Percentiles rank a stretch among this genome's conserved stretches.
phyloP scores from a whole-genome alignment of 1,284 basidiomycete species.

The Mycena sp. region DNA sequence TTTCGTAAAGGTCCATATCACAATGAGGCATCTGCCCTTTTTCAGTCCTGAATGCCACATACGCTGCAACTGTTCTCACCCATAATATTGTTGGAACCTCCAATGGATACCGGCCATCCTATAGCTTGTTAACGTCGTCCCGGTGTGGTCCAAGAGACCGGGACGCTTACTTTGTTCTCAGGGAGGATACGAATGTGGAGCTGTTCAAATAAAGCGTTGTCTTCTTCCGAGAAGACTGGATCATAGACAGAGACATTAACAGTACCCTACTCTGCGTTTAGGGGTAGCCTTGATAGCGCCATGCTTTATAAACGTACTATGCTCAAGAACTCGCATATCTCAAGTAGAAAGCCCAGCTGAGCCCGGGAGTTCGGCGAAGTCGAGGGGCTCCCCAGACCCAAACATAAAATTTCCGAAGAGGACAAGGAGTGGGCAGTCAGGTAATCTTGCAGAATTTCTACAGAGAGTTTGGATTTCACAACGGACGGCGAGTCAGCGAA shows the following conservation, averaged over 20 bases:
- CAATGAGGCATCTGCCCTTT: slow-evolving; percentile 74
- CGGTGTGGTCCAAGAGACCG: slow-evolving; percentile 24
- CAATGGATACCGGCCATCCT: slow-evolving; percentile 50
- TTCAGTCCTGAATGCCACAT: background rate
- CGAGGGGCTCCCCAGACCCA: slow-evolving; percentile 76
- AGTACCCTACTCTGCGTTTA: slow-evolving; percentile 51
- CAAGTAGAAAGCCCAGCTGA: slow-evolving; percentile 72
- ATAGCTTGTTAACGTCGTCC: slow-evolving; percentile 7
- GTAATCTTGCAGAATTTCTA: slow-evolving; percentile 48
- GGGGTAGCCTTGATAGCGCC: slow-evolving; percentile 6
- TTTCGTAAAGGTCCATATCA: slow-evolving; percentile 74
- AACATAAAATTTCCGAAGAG: slow-evolving; percentile 54
- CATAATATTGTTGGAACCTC: slow-evolving; percentile 67
- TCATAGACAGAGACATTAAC: slow-evolving; percentile 66
- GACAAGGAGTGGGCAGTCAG: slow-evolving; percentile 32
- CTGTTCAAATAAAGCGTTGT: slow-evolving; percentile 58
- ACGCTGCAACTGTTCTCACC: slow-evolving; percentile 16
- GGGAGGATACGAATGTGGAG: slow-evolving; percentile 58
- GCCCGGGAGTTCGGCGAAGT: slow-evolving; percentile 67
- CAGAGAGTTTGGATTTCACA: slow-evolving; percentile 15
- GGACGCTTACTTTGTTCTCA: slow-evolving; percentile 60
- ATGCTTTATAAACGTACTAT: slow-evolving; percentile 60
- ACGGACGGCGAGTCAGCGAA: background rate
- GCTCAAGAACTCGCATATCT: slow-evolving; percentile 57
- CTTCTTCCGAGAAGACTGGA: slow-evolving; percentile 73